Conservation (phyloP, 2,329 filamentous ascomycete species). For the Periconia sp. region DNA sequence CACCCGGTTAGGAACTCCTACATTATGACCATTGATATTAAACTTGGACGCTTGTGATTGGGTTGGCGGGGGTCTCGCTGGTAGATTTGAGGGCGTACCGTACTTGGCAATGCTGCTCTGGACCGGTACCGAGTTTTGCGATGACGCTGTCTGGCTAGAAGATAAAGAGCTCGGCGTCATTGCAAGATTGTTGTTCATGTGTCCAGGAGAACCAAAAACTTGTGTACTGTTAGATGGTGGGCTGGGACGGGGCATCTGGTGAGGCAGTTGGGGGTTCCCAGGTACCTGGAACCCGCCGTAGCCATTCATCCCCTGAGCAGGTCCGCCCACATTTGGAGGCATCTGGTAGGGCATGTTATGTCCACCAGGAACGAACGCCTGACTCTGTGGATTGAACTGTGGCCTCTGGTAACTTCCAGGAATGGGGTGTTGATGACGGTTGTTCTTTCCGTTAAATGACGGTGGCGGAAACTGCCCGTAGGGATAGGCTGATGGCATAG, state of each 20-base stretch:
- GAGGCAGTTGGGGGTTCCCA: constrained; percentile 18
- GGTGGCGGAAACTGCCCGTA: constrained; percentile 76
- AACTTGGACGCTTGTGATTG: constrained; percentile 34
- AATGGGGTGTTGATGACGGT: constrained; percentile 78
- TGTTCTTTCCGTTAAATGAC: constrained; percentile 60
- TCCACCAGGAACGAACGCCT: constrained; percentile 78
- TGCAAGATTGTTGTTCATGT: constrained; percentile 20
- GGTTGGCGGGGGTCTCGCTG: constrained; percentile 56
- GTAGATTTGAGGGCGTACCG: constrained; percentile 56
- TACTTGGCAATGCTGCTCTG: constrained; percentile 59
- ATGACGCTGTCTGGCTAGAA: constrained; percentile 19
- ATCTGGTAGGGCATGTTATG: constrained; percentile 41
- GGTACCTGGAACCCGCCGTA: constrained; percentile 31
- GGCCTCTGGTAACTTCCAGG: constrained; percentile 83
- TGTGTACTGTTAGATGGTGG: constrained; percentile 29
- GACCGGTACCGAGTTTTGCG: constrained; percentile 23
- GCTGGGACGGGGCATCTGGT: constrained; percentile 31
- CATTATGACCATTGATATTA: constrained; percentile 16
- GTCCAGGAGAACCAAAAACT: constrained; percentile 31
- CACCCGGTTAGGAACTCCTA: constrained; percentile 20
- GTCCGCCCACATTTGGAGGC: constrained; percentile 33
- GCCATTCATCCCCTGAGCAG: constrained; percentile 36
- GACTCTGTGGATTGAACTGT: constrained; percentile 91
- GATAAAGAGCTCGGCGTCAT: constrained; percentile 11
- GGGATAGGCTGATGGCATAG: constrained; percentile 59